These are phyloP conservation scores for Brassica rapa DNA, from an alignment of 345 rosid genomes.

Conservation along the genomic window DNA sequence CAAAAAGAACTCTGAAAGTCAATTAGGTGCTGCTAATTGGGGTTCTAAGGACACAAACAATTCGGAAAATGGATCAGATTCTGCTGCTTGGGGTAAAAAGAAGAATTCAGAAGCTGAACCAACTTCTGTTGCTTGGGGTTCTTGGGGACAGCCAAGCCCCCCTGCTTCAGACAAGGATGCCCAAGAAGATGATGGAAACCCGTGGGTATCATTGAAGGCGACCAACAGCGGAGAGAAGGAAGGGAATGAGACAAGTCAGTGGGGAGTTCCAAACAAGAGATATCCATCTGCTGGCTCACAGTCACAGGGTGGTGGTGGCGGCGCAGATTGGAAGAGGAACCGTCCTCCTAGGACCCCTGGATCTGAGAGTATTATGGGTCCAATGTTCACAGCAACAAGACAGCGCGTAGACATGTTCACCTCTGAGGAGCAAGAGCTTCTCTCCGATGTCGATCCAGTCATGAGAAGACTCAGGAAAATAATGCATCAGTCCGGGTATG, in stretches of 20 bases:
- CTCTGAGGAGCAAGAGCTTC: slow-evolving; percentile 78
- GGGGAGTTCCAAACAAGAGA: slow-evolving; percentile 58
- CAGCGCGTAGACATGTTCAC: slow-evolving; percentile 80
- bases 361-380: slow-evolving; percentile 42
- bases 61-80: background rate
- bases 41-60: background rate
- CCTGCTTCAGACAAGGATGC: slow-evolving; percentile 45
- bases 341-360: slow-evolving; percentile 55
- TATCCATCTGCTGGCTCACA: slow-evolving; percentile 44
- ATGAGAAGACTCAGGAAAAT: slow-evolving; percentile 66
- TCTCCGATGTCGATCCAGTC: slow-evolving; percentile 62
- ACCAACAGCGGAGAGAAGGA: slow-evolving; percentile 34
- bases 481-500: slow-evolving; percentile 66
- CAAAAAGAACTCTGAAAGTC: background rate
- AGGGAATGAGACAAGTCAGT: slow-evolving; percentile 40
- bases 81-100: slow-evolving; percentile 15
- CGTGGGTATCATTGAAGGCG: slow-evolving; percentile 41
- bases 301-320: slow-evolving; percentile 43
- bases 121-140: slow-evolving; percentile 43
- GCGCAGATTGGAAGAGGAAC: slow-evolving; percentile 65
- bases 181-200: slow-evolving; percentile 38
- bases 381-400: slow-evolving; percentile 57
- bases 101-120: slow-evolving; percentile 3
- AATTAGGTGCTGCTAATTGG: background rate
- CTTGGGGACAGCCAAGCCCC: slow-evolving; percentile 45